Evolutionary conservation across 495 filamentous ascomycete genomes (phyloP).

Genomic region (Aspergillus kassunensis): DNA sequence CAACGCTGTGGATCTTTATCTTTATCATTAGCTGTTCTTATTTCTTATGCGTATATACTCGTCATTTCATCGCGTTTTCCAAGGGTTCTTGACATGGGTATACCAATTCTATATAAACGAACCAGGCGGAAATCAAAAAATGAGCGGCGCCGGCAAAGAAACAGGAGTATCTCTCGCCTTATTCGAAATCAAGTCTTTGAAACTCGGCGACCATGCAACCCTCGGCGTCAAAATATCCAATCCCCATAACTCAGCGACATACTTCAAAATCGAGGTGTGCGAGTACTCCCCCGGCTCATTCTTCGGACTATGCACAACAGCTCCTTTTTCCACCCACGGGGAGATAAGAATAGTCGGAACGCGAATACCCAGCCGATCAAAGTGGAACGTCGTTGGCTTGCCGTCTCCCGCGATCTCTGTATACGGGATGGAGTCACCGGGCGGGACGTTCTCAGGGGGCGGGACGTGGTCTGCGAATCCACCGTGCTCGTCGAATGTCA

Average conservation of each 20-base stretch:
- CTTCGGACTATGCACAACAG: slow-evolving; percentile 35
- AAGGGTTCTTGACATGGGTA: no score
- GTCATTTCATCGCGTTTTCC: neutral
- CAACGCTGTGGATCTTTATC: no score
- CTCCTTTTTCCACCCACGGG: slow-evolving; percentile 37
- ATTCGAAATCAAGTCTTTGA: slow-evolving; percentile 31
- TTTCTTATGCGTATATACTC: no score
- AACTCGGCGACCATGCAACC: slow-evolving; percentile 43
- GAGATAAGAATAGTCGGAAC: slow-evolving; percentile 50
- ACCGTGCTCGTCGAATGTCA: slow-evolving; percentile 50
- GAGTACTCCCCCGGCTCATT: slow-evolving; percentile 36
- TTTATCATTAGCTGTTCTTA: no score
- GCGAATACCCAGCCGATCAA: slow-evolving; percentile 48
- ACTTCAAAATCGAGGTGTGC: slow-evolving; percentile 43
- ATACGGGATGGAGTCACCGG: slow-evolving; percentile 40
- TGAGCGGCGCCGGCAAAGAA: slow-evolving; percentile 23
- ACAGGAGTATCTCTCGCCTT: slow-evolving; percentile 29
- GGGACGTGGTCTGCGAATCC: slow-evolving; percentile 50
- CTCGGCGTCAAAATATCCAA: slow-evolving; percentile 38
- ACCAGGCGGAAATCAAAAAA: slow-evolving; percentile 14
- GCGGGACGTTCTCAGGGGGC: slow-evolving; percentile 39
- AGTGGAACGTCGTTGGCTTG: slow-evolving; percentile 41
- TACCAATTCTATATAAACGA: no score
- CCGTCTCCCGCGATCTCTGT: slow-evolving; percentile 40
- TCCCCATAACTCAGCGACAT: slow-evolving; percentile 41